These are phyloP conservation scores for Microstegium vimineum DNA, from an alignment of 176 grass and related monocot genomes.

Conservation along the genomic window DNA sequence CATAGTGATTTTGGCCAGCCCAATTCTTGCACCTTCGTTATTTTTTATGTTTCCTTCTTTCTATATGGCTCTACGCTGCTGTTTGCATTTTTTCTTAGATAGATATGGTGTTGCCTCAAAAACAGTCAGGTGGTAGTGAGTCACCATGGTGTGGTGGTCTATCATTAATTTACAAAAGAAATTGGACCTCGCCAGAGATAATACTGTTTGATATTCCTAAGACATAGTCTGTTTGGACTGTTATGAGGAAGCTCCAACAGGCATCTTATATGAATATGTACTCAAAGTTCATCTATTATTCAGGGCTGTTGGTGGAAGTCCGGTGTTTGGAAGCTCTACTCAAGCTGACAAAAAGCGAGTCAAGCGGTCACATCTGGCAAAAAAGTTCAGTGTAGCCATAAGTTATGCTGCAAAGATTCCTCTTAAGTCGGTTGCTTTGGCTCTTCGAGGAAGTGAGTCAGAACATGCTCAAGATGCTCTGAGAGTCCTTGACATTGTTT, in stretches of 20 bases:
- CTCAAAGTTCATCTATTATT: conserved; percentile 27
- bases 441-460: conserved; percentile 53
- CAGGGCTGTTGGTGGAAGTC: conserved; percentile 49
- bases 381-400: conserved; percentile 55
- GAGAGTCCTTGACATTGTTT: conserved; percentile 44
- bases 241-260: conserved; percentile 11
- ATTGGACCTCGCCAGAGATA: background rate
- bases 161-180: background rate
- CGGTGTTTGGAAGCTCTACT: conserved; percentile 43
- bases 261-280: conserved; percentile 10
- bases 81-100: background rate
- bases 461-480: conserved; percentile 69
- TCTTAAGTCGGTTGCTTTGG: conserved; percentile 58
- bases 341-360: conserved; percentile 59
- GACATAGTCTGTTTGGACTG: background rate
- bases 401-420: conserved; percentile 74
- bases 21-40: background rate
- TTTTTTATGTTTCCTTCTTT: background rate
- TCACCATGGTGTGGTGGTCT: background rate
- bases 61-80: background rate
- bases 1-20: background rate
- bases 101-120: background rate
- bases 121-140: no score
- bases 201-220: background rate
- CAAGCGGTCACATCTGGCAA: conserved; percentile 60